A percentile compares a stretch with the other conserved stretches of the same genome.
Conservation (phyloP, 1,284 basidiomycete genomes). For the Melampsora larici-populina region DNA sequence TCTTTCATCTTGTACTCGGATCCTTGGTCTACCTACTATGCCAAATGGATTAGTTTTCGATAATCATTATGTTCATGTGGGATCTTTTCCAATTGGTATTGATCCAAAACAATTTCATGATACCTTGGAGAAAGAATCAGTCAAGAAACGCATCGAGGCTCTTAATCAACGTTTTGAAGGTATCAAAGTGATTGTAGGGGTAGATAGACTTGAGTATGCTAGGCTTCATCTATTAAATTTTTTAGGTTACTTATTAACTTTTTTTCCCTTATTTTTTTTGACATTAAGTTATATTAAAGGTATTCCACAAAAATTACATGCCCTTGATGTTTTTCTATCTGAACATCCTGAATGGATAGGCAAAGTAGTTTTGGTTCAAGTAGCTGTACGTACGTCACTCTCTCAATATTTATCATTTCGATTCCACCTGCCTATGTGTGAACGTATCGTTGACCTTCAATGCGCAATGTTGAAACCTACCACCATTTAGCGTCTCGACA, state of each 20-base stretch:
- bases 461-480: background rate
- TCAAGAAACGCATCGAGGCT: slow-evolving; percentile 72
- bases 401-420: background rate
- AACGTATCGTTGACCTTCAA: background rate
- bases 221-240: too few species aligned
- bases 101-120: slow-evolving; percentile 88
- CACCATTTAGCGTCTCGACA: slow-evolving; percentile 70
- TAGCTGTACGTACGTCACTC: slow-evolving; percentile 67
- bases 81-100: slow-evolving; percentile 98
- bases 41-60: slow-evolving; percentile 97
- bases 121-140: slow-evolving; percentile 73
- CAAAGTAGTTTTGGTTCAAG: slow-evolving; percentile 92
- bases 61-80: slow-evolving; percentile 90
- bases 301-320: slow-evolving; percentile 95
- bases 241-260: background rate
- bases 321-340: slow-evolving; percentile 88
- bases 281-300: slow-evolving; percentile 82
- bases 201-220: slow-evolving; percentile 78
- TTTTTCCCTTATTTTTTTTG: background rate
- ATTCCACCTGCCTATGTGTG: background rate
- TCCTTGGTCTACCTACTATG: slow-evolving; percentile 92
- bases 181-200: slow-evolving; percentile 96
- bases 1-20: slow-evolving; percentile 93
- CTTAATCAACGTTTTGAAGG: slow-evolving; percentile 86
- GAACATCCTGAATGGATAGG: slow-evolving; percentile 99